A percentile compares a stretch with the other conserved stretches of the same genome.
Conservation (phyloP, 352 stramenopile species). For the Blastocystis sp. region DNA sequence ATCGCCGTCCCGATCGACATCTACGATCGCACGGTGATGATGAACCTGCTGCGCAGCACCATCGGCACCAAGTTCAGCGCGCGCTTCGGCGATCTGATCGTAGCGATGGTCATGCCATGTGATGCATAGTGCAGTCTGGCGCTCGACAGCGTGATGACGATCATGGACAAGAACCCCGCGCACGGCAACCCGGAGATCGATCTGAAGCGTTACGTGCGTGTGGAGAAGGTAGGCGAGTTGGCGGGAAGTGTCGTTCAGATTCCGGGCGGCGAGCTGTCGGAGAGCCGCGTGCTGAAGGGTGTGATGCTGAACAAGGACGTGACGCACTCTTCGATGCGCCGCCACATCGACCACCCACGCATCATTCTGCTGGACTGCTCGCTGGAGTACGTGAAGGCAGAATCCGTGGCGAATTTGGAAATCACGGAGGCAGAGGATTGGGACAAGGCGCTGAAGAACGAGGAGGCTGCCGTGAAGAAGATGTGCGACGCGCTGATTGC, state of each 20-base stretch:
- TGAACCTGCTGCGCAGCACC: constrained; percentile 88
- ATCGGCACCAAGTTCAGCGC: constrained; percentile 97
- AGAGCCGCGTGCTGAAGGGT: constrained; percentile 90
- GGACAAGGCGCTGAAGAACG: constrained; percentile 94
- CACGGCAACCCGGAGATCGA: constrained; percentile 88
- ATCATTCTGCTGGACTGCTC: constrained; percentile 96
- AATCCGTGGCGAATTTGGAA: constrained; percentile 93
- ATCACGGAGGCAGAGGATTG: constrained; percentile 96
- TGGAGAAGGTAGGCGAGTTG: constrained; percentile 87
- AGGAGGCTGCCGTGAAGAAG: constrained; percentile 99
- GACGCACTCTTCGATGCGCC: constrained; percentile 97
- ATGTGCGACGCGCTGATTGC: constrained; percentile 93
- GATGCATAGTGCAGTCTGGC: constrained; percentile 89
- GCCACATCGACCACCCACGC: constrained; percentile 93
- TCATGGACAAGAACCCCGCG: constrained; percentile 74
- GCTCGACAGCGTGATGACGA: constrained; percentile 90
- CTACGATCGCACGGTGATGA: constrained; percentile 88
- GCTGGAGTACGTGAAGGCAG: constrained; percentile 99
- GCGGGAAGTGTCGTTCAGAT: constrained; percentile 71
- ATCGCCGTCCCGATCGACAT: constrained; percentile 89
- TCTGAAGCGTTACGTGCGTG: constrained; percentile 97
- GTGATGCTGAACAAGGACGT: constrained; percentile 99
- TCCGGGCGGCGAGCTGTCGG: constrained; percentile 89
- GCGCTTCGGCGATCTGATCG: constrained; percentile 84
- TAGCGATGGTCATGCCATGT: not conserved